A percentile compares a stretch with the other conserved stretches of the same genome.
Conservation (phyloP, 768 basidiomycete genomes). For the Nevesoporus exiguus region DNA sequence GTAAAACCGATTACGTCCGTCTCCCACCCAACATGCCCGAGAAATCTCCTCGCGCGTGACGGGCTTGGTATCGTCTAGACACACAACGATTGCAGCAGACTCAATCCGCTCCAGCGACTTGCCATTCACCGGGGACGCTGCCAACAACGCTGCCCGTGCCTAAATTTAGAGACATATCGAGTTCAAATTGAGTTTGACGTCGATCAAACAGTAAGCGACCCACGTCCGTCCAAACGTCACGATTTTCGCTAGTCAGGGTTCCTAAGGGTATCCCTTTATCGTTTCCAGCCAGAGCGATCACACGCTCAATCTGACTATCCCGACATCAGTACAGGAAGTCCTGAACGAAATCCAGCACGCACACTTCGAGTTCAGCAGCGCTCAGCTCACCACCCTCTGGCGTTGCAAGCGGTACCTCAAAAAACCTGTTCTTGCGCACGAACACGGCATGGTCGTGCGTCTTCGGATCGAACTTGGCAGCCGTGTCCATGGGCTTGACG, state of each 20-base stretch:
- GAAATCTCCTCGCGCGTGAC: conserved; percentile 78
- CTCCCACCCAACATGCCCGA: conserved; percentile 83
- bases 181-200: background rate
- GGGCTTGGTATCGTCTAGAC: conserved; percentile 80
- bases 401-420: conserved; percentile 68
- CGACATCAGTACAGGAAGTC: background rate
- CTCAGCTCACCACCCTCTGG: conserved; percentile 66
- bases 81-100: conserved; percentile 83
- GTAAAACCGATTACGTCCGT: conserved; percentile 89
- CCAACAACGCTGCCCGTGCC: conserved; percentile 61
- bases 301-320: conserved; percentile 59
- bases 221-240: conserved; percentile 87
- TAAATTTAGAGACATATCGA: conserved; percentile 13
- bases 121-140: conserved; percentile 63
- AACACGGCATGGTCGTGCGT: conserved; percentile 87
- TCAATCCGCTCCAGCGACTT: conserved; percentile 75
- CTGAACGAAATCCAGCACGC: conserved; percentile 10
- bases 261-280: conserved; percentile 58
- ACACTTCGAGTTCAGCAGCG: conserved; percentile 79
- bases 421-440: conserved; percentile 89
- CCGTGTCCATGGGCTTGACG: conserved; percentile 75
- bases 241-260: conserved; percentile 82
- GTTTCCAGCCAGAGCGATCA: conserved; percentile 61
- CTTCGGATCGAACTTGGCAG: conserved; percentile 70
- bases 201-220: conserved; percentile 41